Percentiles rank a stretch among this genome's conserved stretches.
These are phyloP conservation scores for Dioscorea zingiberensis DNA, from an alignment of 106 monocot species.

Conservation along the genomic window DNA sequence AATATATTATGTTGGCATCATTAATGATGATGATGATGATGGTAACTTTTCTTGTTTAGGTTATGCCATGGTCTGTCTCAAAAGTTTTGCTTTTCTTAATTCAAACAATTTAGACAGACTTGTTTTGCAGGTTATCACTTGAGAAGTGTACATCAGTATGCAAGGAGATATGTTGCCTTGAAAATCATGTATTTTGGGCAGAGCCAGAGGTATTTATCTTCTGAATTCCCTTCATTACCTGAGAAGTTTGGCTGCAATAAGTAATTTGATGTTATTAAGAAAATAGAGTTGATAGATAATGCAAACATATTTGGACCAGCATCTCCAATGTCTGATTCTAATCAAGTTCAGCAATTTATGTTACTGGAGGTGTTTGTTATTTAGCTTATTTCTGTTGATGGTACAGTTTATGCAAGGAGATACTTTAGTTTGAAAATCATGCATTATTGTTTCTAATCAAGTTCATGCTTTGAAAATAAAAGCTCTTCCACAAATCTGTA, in stretches of 20 bases:
- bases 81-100: not conserved
- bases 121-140: conserved; percentile 5
- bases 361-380: not conserved
- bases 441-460: not conserved
- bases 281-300: too few relatives aligned
- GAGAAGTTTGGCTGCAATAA: not conserved
- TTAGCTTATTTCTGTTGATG: not conserved
- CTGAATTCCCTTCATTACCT: not conserved
- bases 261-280: too few relatives aligned
- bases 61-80: not conserved
- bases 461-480: not conserved
- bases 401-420: not conserved
- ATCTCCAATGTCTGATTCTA: not conserved
- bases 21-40: not conserved
- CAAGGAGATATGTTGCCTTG: conserved; percentile 53
- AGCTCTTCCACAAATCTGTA: not conserved
- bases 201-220: conserved; percentile 49
- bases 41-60: not conserved
- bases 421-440: not conserved
- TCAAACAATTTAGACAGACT: not conserved
- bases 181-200: conserved; percentile 76
- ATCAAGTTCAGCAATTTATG: not conserved
- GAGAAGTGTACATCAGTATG: conserved; percentile 18
- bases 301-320: too few relatives aligned
- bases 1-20: not conserved